Percentiles rank a stretch among this genome's conserved stretches.
Evolutionary conservation across 106 monocot genomes (phyloP).

Genomic region (Dioscorea dumetorum): DNA sequence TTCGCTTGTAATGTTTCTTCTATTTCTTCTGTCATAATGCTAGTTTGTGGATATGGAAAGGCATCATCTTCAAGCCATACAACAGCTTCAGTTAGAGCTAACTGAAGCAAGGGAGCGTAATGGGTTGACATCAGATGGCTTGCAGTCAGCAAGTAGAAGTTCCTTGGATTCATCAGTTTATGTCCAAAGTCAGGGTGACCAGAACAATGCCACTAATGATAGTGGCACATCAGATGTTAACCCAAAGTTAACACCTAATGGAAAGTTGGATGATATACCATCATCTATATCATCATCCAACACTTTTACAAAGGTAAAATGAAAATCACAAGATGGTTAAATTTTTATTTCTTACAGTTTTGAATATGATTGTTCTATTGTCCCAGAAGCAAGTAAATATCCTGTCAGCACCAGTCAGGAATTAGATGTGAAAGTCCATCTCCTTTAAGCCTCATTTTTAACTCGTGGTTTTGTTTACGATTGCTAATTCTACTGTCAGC

Average conservation of each 20-base stretch:
- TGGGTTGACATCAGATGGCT: slow-evolving; percentile 35
- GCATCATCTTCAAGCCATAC: slow-evolving; percentile 84
- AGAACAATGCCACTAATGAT: slow-evolving; percentile 29
- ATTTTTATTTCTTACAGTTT: no score
- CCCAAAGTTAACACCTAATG: slow-evolving; percentile 32
- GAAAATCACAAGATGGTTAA: background rate
- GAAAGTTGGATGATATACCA: slow-evolving; percentile 20
- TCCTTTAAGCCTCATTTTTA: no score
- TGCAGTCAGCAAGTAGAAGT: slow-evolving; percentile 17
- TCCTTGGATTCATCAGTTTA: slow-evolving; percentile 27
- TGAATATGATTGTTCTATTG: no score
- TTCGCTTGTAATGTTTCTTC: background rate
- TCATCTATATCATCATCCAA: slow-evolving; percentile 22
- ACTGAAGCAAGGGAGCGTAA: slow-evolving; percentile 49
- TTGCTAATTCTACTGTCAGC: no score
- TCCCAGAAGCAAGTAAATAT: no score
- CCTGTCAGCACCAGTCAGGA: no score
- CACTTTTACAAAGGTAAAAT: slow-evolving; percentile 42
- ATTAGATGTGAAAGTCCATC: no score
- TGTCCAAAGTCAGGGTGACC: slow-evolving; percentile 38
- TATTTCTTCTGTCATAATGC: slow-evolving; percentile 8
- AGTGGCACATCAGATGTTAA: slow-evolving; percentile 25
- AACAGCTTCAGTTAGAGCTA: slow-evolving; percentile 81
- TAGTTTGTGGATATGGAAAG: slow-evolving; percentile 86
- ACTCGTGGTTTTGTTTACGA: no score